Base-by-base conservation (phyloP, 169 alveolate species). In the Theileria luwenshuni region DNA sequence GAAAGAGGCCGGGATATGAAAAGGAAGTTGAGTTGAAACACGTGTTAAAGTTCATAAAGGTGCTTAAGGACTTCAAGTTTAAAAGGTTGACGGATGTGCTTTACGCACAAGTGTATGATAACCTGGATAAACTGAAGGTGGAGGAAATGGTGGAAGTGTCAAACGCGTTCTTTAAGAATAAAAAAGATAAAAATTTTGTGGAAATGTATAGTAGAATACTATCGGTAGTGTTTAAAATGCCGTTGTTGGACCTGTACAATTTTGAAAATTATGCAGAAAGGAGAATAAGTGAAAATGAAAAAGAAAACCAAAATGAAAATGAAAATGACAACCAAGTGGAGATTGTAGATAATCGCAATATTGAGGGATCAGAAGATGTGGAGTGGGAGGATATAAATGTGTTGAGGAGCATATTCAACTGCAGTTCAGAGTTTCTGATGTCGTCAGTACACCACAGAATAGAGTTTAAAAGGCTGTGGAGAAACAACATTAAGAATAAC, bases 401-500 rank as follows among this genome's bases (percentile, higher is more conserved):
- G 42, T 33, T 79, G 77, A 49, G 7, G 1, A 61, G 68, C n/a
- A 42, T 81, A 38, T 32, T 83, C 12, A 30, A 51, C 13, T 73
- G 84, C 48, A 73, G 28, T n/a, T 60, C 77, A 13, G 89, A 81
- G 51, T 69, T 49, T 21, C 56, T 81, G n/a, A 81, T 74, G 0
- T 49, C 72, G 7, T 33, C 89, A 43, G 85, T 81, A 28, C 89
- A 81, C 43, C 19, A 21, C 45, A 61, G 89, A 48, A 81, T 81
- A 25, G 89, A 62, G 38, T 81, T 81, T 48, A 81, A 74, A 48
- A 17, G 89, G 21, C 65, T 81, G 1, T 81, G 89, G 89, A 74
- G 63, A 21, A 49, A 51, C 1, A 81, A 81, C 47, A 73, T 81
- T 19, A 30, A 65, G 8, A 65, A 41, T 17, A 3, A 27, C 12